Evolutionary conservation across 2,329 filamentous ascomycete genomes (phyloP).

Genomic region (Bisporella sp.): DNA sequence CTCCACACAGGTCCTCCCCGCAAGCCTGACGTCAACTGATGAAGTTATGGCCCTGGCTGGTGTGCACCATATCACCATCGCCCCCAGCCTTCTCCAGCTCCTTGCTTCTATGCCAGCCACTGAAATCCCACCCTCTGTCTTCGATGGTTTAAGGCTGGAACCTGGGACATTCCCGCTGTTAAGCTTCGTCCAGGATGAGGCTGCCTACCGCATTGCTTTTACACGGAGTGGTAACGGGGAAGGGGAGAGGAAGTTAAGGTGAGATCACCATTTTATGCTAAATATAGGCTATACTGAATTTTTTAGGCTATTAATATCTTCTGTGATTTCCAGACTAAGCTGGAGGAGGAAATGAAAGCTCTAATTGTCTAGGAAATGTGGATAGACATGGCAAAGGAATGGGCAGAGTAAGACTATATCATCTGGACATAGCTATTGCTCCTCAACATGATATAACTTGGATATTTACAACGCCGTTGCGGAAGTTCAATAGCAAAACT

Average conservation of each 20-base stretch:
- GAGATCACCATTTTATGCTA: conserved; percentile 6
- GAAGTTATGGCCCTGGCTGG: conserved; percentile 54
- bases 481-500: too few species aligned
- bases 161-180: neutral
- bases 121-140: conserved; percentile 9
- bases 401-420: neutral
- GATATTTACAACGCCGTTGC: too few species aligned
- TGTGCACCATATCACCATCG: conserved; percentile 51
- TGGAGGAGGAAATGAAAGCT: conserved; percentile 32
- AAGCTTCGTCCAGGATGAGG: conserved; percentile 33
- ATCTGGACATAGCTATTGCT: too few species aligned
- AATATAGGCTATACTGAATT: neutral
- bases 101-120: conserved; percentile 9
- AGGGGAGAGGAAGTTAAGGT: conserved; percentile 43
- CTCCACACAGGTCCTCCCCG: conserved; percentile 46
- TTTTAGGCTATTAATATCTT: conserved; percentile 53
- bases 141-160: conserved; percentile 9
- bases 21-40: conserved; percentile 47
- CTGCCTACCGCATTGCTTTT: conserved; percentile 44
- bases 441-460: too few species aligned
- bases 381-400: neutral
- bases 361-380: neutral
- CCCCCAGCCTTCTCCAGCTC: conserved; percentile 40
- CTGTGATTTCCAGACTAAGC: conserved; percentile 44
- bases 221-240: conserved; percentile 38